A percentile compares a stretch with the other conserved stretches of the same genome.
Conservation (phyloP, 176 grass and related monocot species). For the Poa annua region DNA sequence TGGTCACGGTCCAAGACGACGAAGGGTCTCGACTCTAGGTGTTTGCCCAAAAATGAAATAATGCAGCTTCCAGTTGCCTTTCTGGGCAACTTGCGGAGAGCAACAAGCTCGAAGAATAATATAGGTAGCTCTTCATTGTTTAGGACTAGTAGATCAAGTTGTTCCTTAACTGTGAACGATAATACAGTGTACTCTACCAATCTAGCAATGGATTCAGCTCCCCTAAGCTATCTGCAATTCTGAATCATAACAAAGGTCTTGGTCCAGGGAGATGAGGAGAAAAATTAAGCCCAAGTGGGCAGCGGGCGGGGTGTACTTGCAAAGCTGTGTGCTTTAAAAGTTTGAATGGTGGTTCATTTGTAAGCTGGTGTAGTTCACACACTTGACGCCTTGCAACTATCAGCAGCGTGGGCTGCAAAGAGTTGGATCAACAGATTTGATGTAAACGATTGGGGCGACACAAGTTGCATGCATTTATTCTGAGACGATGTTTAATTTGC, state of each 20-base stretch:
- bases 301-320: too few species aligned
- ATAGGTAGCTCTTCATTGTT: not conserved
- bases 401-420: too few species aligned
- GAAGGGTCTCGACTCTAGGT: not conserved
- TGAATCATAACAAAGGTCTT: not conserved
- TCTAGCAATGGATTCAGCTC: conserved; percentile 11
- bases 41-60: not conserved
- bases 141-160: not conserved
- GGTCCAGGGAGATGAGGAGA: not conserved
- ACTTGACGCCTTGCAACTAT: too few species aligned
- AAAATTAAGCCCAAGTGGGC: not conserved
- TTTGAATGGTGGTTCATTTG: not conserved
- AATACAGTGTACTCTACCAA: not conserved
- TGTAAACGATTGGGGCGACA: not conserved
- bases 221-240: not conserved
- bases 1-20: conserved; percentile 1
- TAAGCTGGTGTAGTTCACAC: not conserved
- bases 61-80: not conserved
- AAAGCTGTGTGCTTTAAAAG: not conserved
- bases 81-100: not conserved
- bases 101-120: not conserved
- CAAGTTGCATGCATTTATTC: not conserved
- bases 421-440: too few species aligned
- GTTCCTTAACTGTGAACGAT: not conserved
- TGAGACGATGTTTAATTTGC: not conserved